Evolutionary conservation across 805 yeast species (phyloP), one percentile per base, ranked within the genome.

Genomic region (Kazachstania taianensis): DNA sequence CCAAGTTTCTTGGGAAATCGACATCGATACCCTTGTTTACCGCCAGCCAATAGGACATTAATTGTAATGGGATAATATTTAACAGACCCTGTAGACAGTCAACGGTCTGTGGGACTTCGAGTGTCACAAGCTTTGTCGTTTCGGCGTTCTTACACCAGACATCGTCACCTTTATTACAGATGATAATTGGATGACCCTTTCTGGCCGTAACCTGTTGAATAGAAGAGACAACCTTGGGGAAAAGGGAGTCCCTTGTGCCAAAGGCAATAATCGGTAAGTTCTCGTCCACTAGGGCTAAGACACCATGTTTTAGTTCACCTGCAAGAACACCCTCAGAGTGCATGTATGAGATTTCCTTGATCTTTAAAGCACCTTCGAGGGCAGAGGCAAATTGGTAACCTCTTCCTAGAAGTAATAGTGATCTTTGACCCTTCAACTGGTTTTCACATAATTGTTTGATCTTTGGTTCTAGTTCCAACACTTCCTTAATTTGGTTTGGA

Each of bases 241-340:
- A 86, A 50, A 92, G 73, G 12, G 96, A 82, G 65, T 92, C 99
- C 57, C 94, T 76, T 5, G 99, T 89, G 36, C 96, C 97, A 59
- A 92, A 78, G 3, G 94, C 94, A 62, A 92, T 81, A 48, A 92
- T 84, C 41, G 99, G 99, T 57, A 92, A 69, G 43, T 80, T 70
- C 50, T 82, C 94, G 63, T 92, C 99, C 41, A 92, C 96, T 41
- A 92, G 72, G 6, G 99, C 99, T 53, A 92, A 73, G 22, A 85
- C 95, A 65, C 99, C 99, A 59, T 92, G 99, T 63, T 92, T 92
- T 65, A 92, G 76, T 66, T 92, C 99, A 61, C 98, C 99, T 16
- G 99, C 98, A 46, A 92, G 76, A 36, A 92, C 95, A 69, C 98
- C 99, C 67, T 92, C 99, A 15, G 96, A 85, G 62, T 92, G 99